These are phyloP conservation scores for Chalciporus sphaerocephalus DNA, from an alignment of 768 basidiomycete species.

Conservation along the genomic window DNA sequence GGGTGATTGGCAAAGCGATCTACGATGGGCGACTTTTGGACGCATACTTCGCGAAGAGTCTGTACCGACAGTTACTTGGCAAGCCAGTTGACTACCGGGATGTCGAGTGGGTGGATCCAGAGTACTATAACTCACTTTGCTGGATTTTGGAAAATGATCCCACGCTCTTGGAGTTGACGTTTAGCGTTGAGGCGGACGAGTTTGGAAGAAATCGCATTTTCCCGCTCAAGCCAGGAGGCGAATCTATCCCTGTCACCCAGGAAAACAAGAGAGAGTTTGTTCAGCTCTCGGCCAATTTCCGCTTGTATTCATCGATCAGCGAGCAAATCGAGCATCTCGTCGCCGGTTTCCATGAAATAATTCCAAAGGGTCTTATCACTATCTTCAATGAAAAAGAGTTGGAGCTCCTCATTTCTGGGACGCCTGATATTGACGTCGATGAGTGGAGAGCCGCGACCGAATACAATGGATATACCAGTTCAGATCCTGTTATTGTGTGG, in stretches of 20 bases:
- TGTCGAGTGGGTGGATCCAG: conserved; percentile 96
- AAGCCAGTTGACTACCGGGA: conserved; percentile 94
- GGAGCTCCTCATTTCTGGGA: conserved; percentile 91
- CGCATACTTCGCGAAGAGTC: conserved; percentile 94
- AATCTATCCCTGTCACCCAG: conserved; percentile 81
- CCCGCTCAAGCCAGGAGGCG: conserved; percentile 81
- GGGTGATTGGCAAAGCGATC: conserved; percentile 96
- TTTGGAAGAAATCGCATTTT: conserved; percentile 91
- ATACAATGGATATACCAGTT: conserved; percentile 81
- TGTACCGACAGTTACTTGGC: conserved; percentile 92
- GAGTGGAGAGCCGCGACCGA: conserved; percentile 94
- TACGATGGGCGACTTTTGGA: conserved; percentile 95
- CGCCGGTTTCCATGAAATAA: conserved; percentile 93
- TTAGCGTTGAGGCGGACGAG: conserved; percentile 96
- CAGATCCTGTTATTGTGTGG: conserved; percentile 96
- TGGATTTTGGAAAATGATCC: conserved; percentile 99
- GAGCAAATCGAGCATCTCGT: conserved; percentile 91
- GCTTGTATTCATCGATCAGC: conserved; percentile 89
- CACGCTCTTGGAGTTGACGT: conserved; percentile 79
- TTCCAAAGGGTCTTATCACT: conserved; percentile 90
- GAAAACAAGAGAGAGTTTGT: conserved; percentile 98
- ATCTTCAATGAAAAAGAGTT: conserved; percentile 96
- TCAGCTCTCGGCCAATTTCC: conserved; percentile 90
- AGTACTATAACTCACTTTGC: conserved; percentile 95
- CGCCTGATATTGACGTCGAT: conserved; percentile 98